These are phyloP conservation scores for Domatiomyces globalis DNA, from an alignment of 2,329 filamentous ascomycete genomes.

Conservation along the genomic window DNA sequence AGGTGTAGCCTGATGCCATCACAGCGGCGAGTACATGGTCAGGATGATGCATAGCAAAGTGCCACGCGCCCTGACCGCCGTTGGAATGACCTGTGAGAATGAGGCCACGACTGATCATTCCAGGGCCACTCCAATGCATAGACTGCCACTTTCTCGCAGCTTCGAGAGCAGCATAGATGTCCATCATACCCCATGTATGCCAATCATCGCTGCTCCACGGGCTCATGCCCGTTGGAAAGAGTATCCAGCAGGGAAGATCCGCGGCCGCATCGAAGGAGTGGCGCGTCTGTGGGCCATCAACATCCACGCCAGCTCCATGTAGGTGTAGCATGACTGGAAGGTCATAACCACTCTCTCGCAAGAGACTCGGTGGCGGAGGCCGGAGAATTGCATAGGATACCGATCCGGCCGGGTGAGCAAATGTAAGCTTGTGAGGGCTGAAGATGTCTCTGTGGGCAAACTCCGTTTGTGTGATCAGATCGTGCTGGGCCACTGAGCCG, in stretches of 20 bases:
- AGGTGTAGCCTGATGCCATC: constrained; percentile 45
- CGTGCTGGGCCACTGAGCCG: neutral
- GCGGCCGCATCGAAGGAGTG: constrained; percentile 36
- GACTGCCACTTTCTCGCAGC: constrained; percentile 37
- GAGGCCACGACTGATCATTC: constrained; percentile 34
- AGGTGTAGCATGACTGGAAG: constrained; percentile 38
- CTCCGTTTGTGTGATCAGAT: neutral
- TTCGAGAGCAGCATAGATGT: constrained; percentile 39
- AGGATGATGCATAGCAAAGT: constrained; percentile 40
- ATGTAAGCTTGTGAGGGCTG: constrained; percentile 41
- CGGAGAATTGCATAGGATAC: constrained; percentile 45
- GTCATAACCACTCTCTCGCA: constrained; percentile 9
- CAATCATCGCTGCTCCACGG: constrained; percentile 48
- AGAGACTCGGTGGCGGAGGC: constrained; percentile 34
- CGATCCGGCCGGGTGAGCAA: constrained; percentile 38
- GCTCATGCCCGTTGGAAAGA: constrained; percentile 44
- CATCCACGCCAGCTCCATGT: constrained; percentile 45
- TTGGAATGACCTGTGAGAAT: constrained; percentile 46
- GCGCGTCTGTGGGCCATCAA: constrained; percentile 33
- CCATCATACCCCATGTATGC: constrained; percentile 45
- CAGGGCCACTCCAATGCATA: constrained; percentile 35
- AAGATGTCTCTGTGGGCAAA: constrained; percentile 16
- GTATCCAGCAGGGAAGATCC: constrained; percentile 40
- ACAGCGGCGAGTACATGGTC: constrained; percentile 43
- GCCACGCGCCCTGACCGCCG: constrained; percentile 47